Evolutionary conservation across 345 rosid genomes (phyloP).

Genomic region (Pseudoturritis turrita): DNA sequence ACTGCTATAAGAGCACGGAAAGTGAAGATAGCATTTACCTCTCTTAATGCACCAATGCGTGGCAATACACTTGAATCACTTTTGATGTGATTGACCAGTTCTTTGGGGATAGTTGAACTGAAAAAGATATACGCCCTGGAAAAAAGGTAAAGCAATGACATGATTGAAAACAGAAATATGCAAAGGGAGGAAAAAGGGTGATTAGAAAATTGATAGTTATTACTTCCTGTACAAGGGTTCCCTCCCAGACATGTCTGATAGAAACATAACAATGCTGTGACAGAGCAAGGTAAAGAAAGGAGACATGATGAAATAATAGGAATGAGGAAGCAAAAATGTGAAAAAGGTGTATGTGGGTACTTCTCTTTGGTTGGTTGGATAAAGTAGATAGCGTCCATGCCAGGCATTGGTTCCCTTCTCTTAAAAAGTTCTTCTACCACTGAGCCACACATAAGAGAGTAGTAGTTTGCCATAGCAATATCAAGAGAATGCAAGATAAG

Average conservation of each 20-base stretch:
- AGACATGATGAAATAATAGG: too few relatives aligned
- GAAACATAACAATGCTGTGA: slow-evolving; percentile 92
- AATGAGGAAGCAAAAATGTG: not conserved
- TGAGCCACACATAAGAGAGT: slow-evolving; percentile 28
- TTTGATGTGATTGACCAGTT: slow-evolving; percentile 80
- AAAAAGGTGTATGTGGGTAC: slow-evolving; percentile 24
- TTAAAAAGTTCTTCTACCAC: slow-evolving; percentile 98
- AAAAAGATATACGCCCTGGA: slow-evolving; percentile 83
- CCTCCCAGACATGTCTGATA: slow-evolving; percentile 98
- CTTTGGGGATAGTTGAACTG: slow-evolving; percentile 70
- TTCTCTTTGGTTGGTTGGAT: slow-evolving; percentile 91
- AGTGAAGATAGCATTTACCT: slow-evolving; percentile 37
- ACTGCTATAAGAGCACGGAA: not conserved
- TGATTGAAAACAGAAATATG: slow-evolving; percentile 8
- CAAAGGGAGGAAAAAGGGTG: not conserved
- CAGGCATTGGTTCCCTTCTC: slow-evolving; percentile 81
- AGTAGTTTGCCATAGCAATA: too few relatives aligned
- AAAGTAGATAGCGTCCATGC: slow-evolving; percentile 90
- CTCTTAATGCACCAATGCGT: slow-evolving; percentile 86
- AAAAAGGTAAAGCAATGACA: not conserved
- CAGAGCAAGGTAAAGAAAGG: slow-evolving; percentile 33
- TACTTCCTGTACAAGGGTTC: slow-evolving; percentile 92
- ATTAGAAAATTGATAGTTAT: not conserved
- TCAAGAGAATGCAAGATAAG: not conserved
- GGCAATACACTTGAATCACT: slow-evolving; percentile 82